phyloP scores from a whole-genome alignment of 352 stramenopile genomes.

The Phytophthora fragariae region DNA sequence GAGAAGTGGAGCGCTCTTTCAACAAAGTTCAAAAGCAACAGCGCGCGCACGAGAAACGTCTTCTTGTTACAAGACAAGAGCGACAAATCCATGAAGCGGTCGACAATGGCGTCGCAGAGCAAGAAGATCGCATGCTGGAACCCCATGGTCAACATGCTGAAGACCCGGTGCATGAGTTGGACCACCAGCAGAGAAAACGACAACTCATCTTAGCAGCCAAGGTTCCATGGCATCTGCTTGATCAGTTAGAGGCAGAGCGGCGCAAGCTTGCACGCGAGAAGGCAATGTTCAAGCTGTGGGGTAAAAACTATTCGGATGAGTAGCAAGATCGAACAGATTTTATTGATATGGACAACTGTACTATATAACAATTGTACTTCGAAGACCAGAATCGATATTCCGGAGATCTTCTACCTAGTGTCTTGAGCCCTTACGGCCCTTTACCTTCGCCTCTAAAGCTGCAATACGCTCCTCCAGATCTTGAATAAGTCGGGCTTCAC shows the following conservation, averaged over 20 bases:
- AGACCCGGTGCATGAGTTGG: conserved; percentile 9
- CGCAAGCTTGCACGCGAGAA: conserved; percentile 64
- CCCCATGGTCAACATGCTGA: conserved; percentile 1
- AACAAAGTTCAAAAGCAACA: conserved; percentile 50
- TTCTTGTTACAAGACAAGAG: conserved; percentile 12
- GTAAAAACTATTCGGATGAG: conserved; percentile 32
- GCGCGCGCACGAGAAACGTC: conserved; percentile 25
- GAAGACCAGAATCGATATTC: no score
- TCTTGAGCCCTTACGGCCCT: conserved; percentile 35
- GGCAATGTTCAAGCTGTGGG: conserved; percentile 65
- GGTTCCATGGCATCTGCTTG: conserved; percentile 77
- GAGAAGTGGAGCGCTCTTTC: conserved; percentile 58
- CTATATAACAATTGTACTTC: not conserved
- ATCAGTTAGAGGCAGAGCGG: conserved; percentile 62
- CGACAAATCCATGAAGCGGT: not conserved
- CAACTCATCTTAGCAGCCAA: conserved; percentile 50
- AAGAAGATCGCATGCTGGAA: conserved; percentile 8
- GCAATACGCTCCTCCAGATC: conserved; percentile 49
- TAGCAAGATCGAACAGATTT: conserved; percentile 10
- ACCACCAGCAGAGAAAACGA: conserved; percentile 45
- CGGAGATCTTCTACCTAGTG: conserved; percentile 28
- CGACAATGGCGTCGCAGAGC: not conserved
- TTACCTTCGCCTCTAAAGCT: conserved; percentile 42
- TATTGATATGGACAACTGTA: conserved; percentile 10
- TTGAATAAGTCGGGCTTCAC: conserved; percentile 53